Evolutionary conservation across 176 grass and related monocot genomes (phyloP).

Genomic region (Carex cristatella): DNA sequence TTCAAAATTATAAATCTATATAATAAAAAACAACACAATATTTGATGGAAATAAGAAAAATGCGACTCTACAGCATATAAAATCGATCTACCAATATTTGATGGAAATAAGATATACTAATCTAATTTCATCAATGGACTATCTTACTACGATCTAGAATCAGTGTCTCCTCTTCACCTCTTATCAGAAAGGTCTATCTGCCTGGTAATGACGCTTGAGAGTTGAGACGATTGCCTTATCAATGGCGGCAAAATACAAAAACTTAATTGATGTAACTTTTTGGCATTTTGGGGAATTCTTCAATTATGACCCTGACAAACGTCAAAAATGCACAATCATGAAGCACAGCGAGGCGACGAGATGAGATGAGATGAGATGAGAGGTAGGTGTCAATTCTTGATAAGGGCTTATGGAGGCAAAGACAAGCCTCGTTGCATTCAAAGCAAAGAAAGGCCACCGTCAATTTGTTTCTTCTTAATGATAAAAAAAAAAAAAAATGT

Average conservation of each 20-base stretch:
- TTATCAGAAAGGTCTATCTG: background rate
- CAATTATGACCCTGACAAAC: background rate
- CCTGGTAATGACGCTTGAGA: background rate
- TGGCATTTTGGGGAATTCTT: background rate
- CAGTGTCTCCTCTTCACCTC: too few relatives aligned
- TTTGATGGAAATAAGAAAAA: too few relatives aligned
- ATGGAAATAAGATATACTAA: background rate
- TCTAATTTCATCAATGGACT: background rate
- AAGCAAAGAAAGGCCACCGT: background rate
- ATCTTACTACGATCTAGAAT: background rate
- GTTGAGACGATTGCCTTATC: background rate
- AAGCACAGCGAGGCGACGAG: background rate
- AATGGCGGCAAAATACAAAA: background rate
- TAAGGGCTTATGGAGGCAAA: background rate
- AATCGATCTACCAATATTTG: background rate
- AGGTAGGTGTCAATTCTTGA: background rate
- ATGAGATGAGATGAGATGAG: background rate
- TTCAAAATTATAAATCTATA: too few relatives aligned
- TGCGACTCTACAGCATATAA: background rate
- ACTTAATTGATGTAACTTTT: background rate
- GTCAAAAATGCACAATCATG: background rate
- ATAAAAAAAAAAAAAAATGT: too few relatives aligned
- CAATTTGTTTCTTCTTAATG: background rate
- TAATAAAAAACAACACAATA: too few relatives aligned
- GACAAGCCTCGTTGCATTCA: background rate